phyloP scores from a whole-genome alignment of 345 rosid species.

The Pistacia atlantica region DNA sequence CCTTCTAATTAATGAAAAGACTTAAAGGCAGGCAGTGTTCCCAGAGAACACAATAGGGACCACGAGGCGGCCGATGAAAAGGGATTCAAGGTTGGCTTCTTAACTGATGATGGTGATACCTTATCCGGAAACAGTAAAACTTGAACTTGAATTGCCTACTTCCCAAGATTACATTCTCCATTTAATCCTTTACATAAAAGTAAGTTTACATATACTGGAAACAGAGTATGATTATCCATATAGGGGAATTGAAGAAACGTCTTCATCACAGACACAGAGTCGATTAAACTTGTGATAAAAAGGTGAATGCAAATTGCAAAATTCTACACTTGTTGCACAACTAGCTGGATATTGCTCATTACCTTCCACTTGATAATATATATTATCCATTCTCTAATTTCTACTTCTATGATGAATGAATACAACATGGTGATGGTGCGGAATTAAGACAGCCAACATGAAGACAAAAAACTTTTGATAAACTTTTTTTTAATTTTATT shows the following conservation, averaged over 20 bases:
- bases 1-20: no score
- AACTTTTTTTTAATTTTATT: neutral
- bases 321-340: neutral
- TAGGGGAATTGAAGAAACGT: neutral
- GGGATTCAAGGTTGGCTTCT: neutral
- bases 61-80: neutral
- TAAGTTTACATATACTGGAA: no score
- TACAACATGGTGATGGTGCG: neutral
- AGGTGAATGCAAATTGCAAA: neutral
- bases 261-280: neutral
- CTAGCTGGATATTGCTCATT: constrained; percentile 2
- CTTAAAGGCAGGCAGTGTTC: no score
- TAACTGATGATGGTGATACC: neutral
- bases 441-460: constrained; percentile 7
- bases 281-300: neutral
- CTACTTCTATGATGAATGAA: no score
- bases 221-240: no score
- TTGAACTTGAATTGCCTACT: neutral
- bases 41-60: no score
- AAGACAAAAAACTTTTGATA: neutral
- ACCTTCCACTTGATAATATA: neutral
- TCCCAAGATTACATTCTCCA: no score
- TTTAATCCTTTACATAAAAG: no score
- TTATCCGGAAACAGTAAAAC: neutral
- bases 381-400: constrained; percentile 4